phyloP scores from a whole-genome alignment of 2,329 filamentous ascomycete genomes.

The Fusarium paranaense region DNA sequence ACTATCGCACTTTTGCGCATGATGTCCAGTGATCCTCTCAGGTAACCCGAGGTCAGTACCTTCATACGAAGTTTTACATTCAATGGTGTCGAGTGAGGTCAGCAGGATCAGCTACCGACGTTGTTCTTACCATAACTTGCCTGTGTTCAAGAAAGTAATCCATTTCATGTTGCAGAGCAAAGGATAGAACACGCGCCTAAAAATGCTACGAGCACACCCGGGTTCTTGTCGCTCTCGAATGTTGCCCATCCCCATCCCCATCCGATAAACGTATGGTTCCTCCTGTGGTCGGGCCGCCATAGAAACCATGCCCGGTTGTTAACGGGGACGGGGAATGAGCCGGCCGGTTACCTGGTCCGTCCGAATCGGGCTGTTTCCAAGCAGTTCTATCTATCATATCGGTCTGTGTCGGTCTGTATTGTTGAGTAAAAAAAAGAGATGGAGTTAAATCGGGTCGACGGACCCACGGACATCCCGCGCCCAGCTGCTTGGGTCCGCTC shows the following conservation, averaged over 20 bases:
- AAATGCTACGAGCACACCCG: not conserved
- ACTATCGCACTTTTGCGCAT: not conserved
- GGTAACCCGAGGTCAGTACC: not conserved
- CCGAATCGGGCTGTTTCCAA: not conserved
- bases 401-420: conserved; percentile 13
- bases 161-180: not conserved
- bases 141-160: not conserved
- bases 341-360: conserved; percentile 1
- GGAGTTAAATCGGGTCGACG: conserved; percentile 27
- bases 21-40: not conserved
- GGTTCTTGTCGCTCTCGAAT: not conserved
- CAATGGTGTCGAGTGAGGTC: not conserved
- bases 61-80: not conserved
- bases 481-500: conserved; percentile 28
- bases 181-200: not conserved
- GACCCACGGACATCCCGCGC: conserved; percentile 24
- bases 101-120: not conserved
- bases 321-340: conserved; percentile 15
- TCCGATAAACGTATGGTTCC: conserved; percentile 2
- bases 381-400: not conserved
- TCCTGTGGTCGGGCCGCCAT: conserved; percentile 19
- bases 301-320: conserved; percentile 11
- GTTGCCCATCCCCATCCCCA: not conserved
- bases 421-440: conserved; percentile 7
- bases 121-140: not conserved